phyloP scores from a whole-genome alignment of 495 filamentous ascomycete genomes.

The Aspergillus conjunctus region DNA sequence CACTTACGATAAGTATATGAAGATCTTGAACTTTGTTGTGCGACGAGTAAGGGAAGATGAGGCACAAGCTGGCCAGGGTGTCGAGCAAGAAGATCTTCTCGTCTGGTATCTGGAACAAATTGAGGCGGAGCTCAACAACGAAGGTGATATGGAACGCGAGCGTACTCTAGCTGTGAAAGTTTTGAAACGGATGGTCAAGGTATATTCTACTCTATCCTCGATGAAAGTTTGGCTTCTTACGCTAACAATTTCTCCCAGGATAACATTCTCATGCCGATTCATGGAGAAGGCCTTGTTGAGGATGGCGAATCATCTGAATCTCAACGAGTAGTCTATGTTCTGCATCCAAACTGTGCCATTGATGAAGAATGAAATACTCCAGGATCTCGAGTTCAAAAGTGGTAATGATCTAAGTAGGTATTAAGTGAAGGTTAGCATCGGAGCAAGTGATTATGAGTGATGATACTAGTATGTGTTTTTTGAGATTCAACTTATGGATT shows the following conservation, averaged over 20 bases:
- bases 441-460: conserved; percentile 22
- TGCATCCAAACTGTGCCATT: conserved; percentile 92
- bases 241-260: conserved; percentile 59
- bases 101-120: conserved; percentile 95
- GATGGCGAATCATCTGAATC: conserved; percentile 50
- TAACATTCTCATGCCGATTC: conserved; percentile 87
- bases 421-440: conserved; percentile 6
- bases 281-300: conserved; percentile 76
- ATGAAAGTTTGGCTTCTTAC: not conserved
- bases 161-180: conserved; percentile 80
- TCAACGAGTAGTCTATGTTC: conserved; percentile 73
- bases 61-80: conserved; percentile 71
- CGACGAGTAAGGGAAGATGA: conserved; percentile 78
- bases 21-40: conserved; percentile 83
- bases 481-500: conserved; percentile 14
- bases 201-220: conserved; percentile 43
- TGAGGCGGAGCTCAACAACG: conserved; percentile 75
- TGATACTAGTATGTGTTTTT: conserved; percentile 16
- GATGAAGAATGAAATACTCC: conserved; percentile 58
- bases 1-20: conserved; percentile 92
- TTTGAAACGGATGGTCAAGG: conserved; percentile 94
- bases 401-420: not conserved
- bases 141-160: conserved; percentile 81
- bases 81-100: conserved; percentile 83
- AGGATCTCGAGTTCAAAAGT: conserved; percentile 4